Percentiles rank a stretch among this genome's conserved stretches.
phyloP scores from a whole-genome alignment of 495 filamentous ascomycete genomes.

The Penicillium macrosclerotiorum region DNA sequence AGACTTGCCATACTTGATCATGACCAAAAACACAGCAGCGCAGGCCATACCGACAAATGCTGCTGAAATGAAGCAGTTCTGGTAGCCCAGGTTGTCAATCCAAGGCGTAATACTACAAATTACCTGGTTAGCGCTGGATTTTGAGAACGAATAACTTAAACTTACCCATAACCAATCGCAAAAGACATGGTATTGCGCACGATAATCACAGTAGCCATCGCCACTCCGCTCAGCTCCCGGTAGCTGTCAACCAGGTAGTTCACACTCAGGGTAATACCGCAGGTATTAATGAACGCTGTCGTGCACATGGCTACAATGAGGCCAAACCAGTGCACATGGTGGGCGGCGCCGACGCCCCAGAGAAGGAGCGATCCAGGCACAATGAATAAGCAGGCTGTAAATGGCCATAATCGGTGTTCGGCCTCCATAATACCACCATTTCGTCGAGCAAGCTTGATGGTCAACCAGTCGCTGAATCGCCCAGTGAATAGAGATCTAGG shows the following conservation, averaged over 20 bases:
- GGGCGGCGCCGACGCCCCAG: conserved; percentile 68
- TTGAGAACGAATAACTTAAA: not conserved
- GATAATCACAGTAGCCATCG: conserved; percentile 61
- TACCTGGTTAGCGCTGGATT: conserved; percentile 1
- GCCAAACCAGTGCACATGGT: conserved; percentile 60
- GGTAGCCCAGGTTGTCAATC: conserved; percentile 57
- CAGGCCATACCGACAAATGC: conserved; percentile 59
- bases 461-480: conserved; percentile 57
- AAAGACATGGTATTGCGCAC: conserved; percentile 68
- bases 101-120: conserved; percentile 58
- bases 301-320: conserved; percentile 61
- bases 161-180: conserved; percentile 54
- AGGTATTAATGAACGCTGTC: conserved; percentile 55
- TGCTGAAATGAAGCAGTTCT: conserved; percentile 62
- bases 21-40: conserved; percentile 50
- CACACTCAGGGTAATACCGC: conserved; percentile 58
- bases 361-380: conserved; percentile 58
- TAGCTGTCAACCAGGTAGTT: conserved; percentile 65
- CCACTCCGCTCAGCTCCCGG: conserved; percentile 59
- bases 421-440: conserved; percentile 63
- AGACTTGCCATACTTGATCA: conserved; percentile 54
- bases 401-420: conserved; percentile 64
- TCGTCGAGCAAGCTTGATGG: conserved; percentile 55
- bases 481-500: conserved; percentile 48
- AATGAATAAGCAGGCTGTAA: conserved; percentile 50